These are phyloP conservation scores for Hordeum vulgare DNA, from an alignment of 176 grass and related monocot genomes.

Conservation along the genomic window MorexV3_pseudomolecules_assembly NC_058520.1:538694898-538695397, in stretches of 20 bases:
- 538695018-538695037: neutral
- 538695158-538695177: neutral
- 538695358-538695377: neutral
- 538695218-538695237: neutral
- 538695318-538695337: constrained; percentile 21
- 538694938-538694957: neutral
- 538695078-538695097: no score
- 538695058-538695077: neutral
- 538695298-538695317: neutral
- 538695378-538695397: neutral
- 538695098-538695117: neutral
- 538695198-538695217: neutral
- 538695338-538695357: neutral
- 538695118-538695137: neutral
- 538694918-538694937: neutral
- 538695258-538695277: neutral
- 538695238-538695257: neutral
- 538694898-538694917: neutral
- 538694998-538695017: neutral
- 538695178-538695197: neutral
- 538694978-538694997: neutral
- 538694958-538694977: neutral
- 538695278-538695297: neutral
- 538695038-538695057: no score
- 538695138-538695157: neutral